Evolutionary conservation across 371 early-diverging fungal genomes (phyloP), one percentile per base, ranked within the genome.

Genomic region (Coemansia sp.): DNA sequence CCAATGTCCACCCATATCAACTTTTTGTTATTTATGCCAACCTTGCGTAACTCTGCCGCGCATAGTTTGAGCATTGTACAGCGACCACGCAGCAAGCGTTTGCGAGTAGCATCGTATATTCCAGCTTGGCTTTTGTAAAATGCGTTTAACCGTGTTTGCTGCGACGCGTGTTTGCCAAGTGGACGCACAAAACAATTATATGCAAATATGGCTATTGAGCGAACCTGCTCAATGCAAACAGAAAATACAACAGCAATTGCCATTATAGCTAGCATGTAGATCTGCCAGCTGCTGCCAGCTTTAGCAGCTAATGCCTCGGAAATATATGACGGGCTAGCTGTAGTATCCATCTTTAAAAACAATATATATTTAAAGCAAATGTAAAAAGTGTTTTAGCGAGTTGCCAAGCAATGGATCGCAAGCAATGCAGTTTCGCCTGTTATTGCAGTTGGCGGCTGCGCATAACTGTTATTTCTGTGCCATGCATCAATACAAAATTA

Each of bases 1-100:
- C 94, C 94, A 55, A 93, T 80, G 64, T 93, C 94, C 55, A 93
- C 80, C 92, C 94, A 93, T 52, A 87, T 75, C 13, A 85, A 86
- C 7, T 74, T 80, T 13, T 70, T 78, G 21, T 56, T 36, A 13
- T 66, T 72, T 21, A 77, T 61, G 0, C 79, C 71, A 19, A 51
- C 60, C 40, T 79, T 80, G 51, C 82, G 84, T 2, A 93, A 78
- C 67, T 93, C 90, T 19, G 92, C 92, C 24, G 92, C 92, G 63
- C 87, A 87, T 13, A 92, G 82, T 41, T 87, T 86, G 24, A 93
- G 83, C 91, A 92, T 92, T 7, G 90, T 90, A 58, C 80, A 84
- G 28, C 94, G 85, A 7, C 94, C 94, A 58, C 91, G 85, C 21
- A 93, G 82, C 24, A 93, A 77, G n/a, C 85, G 74, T 24, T 77